These are phyloP conservation scores for Hypoxylon sp. DNA, from an alignment of 2,329 filamentous ascomycete genomes.

Conservation along the genomic window DNA sequence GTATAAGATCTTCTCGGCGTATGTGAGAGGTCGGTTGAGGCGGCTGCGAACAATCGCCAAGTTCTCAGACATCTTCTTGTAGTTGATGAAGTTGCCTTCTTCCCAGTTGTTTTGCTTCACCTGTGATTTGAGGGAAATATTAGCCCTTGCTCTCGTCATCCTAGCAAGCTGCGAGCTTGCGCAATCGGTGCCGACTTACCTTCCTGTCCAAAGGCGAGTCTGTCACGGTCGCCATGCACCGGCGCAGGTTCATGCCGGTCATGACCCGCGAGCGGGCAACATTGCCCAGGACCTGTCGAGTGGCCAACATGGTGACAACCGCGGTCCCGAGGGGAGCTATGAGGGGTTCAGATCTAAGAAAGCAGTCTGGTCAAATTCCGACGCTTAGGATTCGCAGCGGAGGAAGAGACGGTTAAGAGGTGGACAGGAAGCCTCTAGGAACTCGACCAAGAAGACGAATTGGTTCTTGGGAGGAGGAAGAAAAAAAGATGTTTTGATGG, in stretches of 20 bases:
- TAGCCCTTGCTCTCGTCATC: constrained; percentile 36
- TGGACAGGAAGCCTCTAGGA: constrained; percentile 54
- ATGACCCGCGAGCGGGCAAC: constrained; percentile 70
- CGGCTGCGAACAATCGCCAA: constrained; percentile 89
- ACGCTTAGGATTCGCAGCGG: constrained; percentile 34
- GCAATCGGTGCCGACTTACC: constrained; percentile 64
- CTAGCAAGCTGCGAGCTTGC: constrained; percentile 6
- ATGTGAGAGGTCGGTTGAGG: constrained; percentile 93
- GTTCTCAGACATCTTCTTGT: constrained; percentile 99
- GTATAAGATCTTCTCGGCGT: constrained; percentile 98
- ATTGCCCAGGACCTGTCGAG: constrained; percentile 78
- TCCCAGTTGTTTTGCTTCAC: constrained; percentile 98
- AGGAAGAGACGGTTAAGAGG: constrained; percentile 52
- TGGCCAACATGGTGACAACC: constrained; percentile 74
- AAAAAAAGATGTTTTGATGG: constrained; percentile 48
- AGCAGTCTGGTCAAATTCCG: constrained; percentile 55
- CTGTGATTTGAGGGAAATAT: constrained; percentile 57
- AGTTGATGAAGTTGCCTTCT: constrained; percentile 98
- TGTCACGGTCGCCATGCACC: constrained; percentile 85
- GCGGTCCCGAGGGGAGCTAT: constrained; percentile 49
- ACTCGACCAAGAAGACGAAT: constrained; percentile 49
- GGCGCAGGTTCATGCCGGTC: constrained; percentile 74
- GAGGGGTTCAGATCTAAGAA: constrained; percentile 42
- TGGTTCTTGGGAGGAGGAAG: constrained; percentile 43
- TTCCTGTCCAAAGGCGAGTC: constrained; percentile 92